These are phyloP conservation scores for Lentinula detonsa DNA, from an alignment of 768 basidiomycete species.

Conservation along the genomic window DNA sequence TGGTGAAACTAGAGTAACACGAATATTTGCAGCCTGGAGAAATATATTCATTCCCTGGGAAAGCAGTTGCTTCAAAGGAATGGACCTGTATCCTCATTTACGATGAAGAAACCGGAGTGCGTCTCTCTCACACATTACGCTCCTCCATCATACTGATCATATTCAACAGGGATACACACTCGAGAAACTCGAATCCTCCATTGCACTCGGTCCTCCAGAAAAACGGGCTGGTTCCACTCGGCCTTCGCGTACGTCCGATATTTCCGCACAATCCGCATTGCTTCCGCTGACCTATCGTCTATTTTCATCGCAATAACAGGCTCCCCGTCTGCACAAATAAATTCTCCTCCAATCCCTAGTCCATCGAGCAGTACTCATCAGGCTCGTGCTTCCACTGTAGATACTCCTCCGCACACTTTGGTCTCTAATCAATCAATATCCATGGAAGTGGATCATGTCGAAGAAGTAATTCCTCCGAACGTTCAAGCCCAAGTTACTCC, in stretches of 20 bases:
- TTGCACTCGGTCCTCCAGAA: slow-evolving; percentile 34
- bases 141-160: neutral
- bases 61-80: slow-evolving; percentile 56
- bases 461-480: slow-evolving; percentile 20
- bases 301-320: neutral
- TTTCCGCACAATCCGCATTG: neutral
- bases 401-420: slow-evolving; percentile 24
- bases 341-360: slow-evolving; percentile 13
- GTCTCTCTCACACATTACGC: slow-evolving; percentile 15
- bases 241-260: slow-evolving; percentile 22
- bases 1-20: slow-evolving; percentile 2
- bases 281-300: neutral
- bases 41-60: slow-evolving; percentile 49
- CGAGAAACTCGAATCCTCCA: slow-evolving; percentile 68
- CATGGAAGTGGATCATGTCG: slow-evolving; percentile 24
- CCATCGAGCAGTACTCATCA: slow-evolving; percentile 1
- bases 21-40: slow-evolving; percentile 37
- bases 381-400: slow-evolving; percentile 29
- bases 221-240: slow-evolving; percentile 21
- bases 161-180: slow-evolving; percentile 55
- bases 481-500: slow-evolving; percentile 21
- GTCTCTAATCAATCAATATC: slow-evolving; percentile 13
- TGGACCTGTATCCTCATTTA: slow-evolving; percentile 76
- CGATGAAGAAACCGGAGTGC: slow-evolving; percentile 67
- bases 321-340: neutral